Percentiles rank a stretch among this genome's conserved stretches.
Conservation (phyloP, 805 yeast species). For the Saccharomycopsis sp. region DNA sequence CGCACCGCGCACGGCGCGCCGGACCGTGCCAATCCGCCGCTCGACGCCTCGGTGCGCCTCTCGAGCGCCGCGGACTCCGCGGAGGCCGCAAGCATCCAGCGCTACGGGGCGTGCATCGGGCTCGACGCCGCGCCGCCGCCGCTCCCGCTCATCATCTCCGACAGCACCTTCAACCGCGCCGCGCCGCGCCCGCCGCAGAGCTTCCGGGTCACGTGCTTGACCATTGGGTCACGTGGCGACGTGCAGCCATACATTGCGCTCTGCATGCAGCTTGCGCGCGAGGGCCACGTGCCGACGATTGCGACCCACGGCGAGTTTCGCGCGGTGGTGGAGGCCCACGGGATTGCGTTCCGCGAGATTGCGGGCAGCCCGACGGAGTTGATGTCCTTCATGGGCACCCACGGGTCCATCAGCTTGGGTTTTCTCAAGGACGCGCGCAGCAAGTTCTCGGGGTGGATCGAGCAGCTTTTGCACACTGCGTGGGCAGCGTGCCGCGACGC, state of each 20-base stretch:
- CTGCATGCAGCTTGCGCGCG: conserved; percentile 68
- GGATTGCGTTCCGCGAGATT: conserved; percentile 60
- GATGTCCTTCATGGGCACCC: conserved; percentile 88
- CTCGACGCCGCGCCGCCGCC: conserved; percentile 50
- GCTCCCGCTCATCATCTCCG: conserved; percentile 64
- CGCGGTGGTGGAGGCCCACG: conserved; percentile 64
- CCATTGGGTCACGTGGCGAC: conserved; percentile 95
- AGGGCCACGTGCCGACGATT: conserved; percentile 80
- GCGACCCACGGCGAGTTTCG: conserved; percentile 82
- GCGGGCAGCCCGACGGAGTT: conserved; percentile 93
- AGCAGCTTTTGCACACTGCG: conserved; percentile 58
- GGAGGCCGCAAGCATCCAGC: conserved; percentile 55
- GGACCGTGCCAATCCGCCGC: not conserved
- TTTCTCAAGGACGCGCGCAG: conserved; percentile 77
- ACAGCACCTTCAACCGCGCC: conserved; percentile 43
- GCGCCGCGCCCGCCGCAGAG: conserved; percentile 42
- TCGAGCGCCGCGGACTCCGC: not conserved
- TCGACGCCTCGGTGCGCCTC: not conserved
- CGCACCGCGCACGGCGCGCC: conserved; percentile 23
- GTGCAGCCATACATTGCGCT: conserved; percentile 93
- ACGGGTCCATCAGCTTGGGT: conserved; percentile 79
- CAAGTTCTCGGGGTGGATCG: conserved; percentile 78
- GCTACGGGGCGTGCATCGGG: conserved; percentile 61
- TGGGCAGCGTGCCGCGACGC: conserved; percentile 83
- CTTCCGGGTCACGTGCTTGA: conserved; percentile 59